phyloP scores from a whole-genome alignment of 2,329 filamentous ascomycete genomes.

The Calycina marina region DNA sequence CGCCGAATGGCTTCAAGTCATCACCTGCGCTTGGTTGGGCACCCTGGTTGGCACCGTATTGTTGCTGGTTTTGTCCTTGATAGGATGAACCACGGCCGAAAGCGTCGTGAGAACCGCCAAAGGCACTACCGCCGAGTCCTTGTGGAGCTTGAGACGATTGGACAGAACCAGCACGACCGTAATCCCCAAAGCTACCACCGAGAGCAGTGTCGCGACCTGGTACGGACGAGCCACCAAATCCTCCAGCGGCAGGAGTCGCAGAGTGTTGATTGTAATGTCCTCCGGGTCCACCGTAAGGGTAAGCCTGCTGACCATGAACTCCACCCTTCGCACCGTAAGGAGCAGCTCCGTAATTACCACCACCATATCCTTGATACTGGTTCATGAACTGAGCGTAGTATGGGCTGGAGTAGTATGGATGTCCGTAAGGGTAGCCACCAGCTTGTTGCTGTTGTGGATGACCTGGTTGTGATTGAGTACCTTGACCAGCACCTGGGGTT shows the following conservation, averaged over 20 bases:
- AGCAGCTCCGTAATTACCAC: slow-evolving; percentile 23
- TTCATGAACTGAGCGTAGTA: slow-evolving; percentile 49
- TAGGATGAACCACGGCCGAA: slow-evolving; percentile 22
- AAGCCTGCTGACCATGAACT: slow-evolving; percentile 22
- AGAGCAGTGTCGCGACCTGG: slow-evolving; percentile 23
- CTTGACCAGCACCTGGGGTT: slow-evolving; percentile 32
- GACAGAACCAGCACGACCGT: slow-evolving; percentile 22
- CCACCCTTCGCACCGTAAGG: slow-evolving; percentile 23
- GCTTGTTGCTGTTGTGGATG: slow-evolving; percentile 36
- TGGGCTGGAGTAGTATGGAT: slow-evolving; percentile 46
- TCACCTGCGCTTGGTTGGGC: slow-evolving; percentile 20
- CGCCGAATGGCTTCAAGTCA: slow-evolving; percentile 24
- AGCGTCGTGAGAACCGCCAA: slow-evolving; percentile 21
- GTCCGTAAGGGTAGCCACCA: slow-evolving; percentile 35
- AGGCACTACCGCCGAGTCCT: slow-evolving; percentile 20
- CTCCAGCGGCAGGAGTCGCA: slow-evolving; percentile 21
- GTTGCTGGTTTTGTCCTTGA: slow-evolving; percentile 22
- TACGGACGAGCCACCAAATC: slow-evolving; percentile 20
- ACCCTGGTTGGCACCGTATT: slow-evolving; percentile 20
- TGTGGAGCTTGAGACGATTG: slow-evolving; percentile 22
- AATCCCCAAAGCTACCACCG: slow-evolving; percentile 21
- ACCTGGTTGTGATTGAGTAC: slow-evolving; percentile 24
- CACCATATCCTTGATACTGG: slow-evolving; percentile 30
- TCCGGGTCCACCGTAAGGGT: slow-evolving; percentile 23
- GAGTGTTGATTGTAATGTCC: slow-evolving; percentile 23